Base-by-base conservation (phyloP, 495 filamentous ascomycete genomes). In the Niebla homalea region DNA sequence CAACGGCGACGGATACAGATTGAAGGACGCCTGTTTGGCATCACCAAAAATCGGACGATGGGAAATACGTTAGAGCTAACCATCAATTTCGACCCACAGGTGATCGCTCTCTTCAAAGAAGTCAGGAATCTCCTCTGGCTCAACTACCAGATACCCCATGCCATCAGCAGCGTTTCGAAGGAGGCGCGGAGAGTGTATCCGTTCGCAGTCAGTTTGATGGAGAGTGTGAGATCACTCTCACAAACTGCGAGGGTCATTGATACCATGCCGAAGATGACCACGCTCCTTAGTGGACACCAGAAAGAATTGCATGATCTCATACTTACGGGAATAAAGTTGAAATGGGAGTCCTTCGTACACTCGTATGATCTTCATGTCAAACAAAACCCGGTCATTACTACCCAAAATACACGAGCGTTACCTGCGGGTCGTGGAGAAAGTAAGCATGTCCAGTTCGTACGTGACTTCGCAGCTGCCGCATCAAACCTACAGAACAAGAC, bases 101-200 rank as follows among this genome's bases (percentile, higher is more conserved):
- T 97, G 51, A 99, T 97, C 63, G 86, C 88, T 0, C 67, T 99
- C 26, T 99, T 97, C 73, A 99, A 99, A 61, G 92, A 99, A 68
- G 93, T 94, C n/a, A 80, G 92, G 22, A 97, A 97, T 58, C 73
- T 99, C 25, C 76, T 87, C 22, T 97, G 90, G 89, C 78, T 92
- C 41, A 88, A 85, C 59, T 97, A 84, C 63, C 80, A 83, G 47
- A 85, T 99, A 23, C 92, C 93, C 21, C 92, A 97, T 68, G 74
- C 83, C 1, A 83, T 99, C 59, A 94, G 81, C 73, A 97, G 87
- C 56, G 84, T 93, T 53, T 93, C 92, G 3, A 97, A 95, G 65
- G 92, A 97, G 60, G 93, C 92, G 1, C 94, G 93, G 63, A 77
- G 90, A 36, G 92, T 97, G 10, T 99, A 99, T 60, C 92, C 92